phyloP scores from a whole-genome alignment of 495 filamentous ascomycete genomes.

The Elaphomyces granulatus region DNA sequence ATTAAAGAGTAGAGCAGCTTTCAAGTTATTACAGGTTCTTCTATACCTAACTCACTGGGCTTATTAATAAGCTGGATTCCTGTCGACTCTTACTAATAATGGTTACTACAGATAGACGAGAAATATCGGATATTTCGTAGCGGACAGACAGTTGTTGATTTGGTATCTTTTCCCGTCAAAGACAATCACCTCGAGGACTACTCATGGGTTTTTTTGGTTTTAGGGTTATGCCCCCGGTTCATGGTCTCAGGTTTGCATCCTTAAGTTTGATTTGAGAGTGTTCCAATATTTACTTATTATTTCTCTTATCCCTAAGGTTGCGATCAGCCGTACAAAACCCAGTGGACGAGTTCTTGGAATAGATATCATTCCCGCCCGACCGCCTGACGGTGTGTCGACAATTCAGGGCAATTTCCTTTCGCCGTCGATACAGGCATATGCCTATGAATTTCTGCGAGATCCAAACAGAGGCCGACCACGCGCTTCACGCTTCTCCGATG shows the following conservation, averaged over 20 bases:
- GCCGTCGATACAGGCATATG: slow-evolving; percentile 51
- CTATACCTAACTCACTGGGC: slow-evolving; percentile 1
- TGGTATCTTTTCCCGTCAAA: slow-evolving; percentile 41
- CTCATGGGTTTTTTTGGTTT: too few relatives aligned
- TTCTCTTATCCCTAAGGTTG: too few relatives aligned
- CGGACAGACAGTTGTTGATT: slow-evolving; percentile 78
- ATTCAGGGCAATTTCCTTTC: slow-evolving; percentile 88
- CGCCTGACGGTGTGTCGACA: slow-evolving; percentile 75
- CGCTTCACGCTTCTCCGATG: slow-evolving; percentile 3
- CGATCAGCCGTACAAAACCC: slow-evolving; percentile 58
- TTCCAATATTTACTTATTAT: too few relatives aligned
- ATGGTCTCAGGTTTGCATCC: slow-evolving; percentile 80
- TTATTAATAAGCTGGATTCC: background rate
- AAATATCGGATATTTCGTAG: slow-evolving; percentile 62
- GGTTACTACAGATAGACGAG: slow-evolving; percentile 48
- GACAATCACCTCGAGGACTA: too few relatives aligned
- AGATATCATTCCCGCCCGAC: slow-evolving; percentile 83
- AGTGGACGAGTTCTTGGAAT: slow-evolving; percentile 73
- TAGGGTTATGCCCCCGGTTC: slow-evolving; percentile 88
- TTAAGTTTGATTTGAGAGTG: too few relatives aligned
- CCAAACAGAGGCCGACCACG: slow-evolving; percentile 41
- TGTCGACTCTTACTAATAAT: background rate
- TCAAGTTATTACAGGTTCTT: slow-evolving; percentile 76
- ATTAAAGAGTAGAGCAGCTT: slow-evolving; percentile 79
- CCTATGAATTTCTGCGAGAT: slow-evolving; percentile 60